Conservation (phyloP, 306 rosid species). For the Delonix regia region DNA sequence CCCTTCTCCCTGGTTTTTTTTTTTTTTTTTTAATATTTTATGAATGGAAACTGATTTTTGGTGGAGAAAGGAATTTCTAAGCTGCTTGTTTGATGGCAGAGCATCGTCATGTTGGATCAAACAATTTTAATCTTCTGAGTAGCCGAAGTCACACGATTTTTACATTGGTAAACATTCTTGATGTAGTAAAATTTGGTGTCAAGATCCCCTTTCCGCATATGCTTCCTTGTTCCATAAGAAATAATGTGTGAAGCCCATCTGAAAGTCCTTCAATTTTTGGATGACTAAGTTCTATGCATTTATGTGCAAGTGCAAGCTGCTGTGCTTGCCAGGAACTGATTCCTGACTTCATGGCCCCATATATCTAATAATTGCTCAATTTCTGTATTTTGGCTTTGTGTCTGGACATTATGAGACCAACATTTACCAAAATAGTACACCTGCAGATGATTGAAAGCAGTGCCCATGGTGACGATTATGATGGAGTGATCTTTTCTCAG, state of each 20-base stretch:
- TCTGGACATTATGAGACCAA: background rate
- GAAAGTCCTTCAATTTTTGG: slow-evolving; percentile 31
- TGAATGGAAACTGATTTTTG: slow-evolving; percentile 20
- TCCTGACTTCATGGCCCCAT: background rate
- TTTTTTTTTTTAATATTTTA: slow-evolving; percentile 47
- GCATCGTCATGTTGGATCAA: slow-evolving; percentile 99
- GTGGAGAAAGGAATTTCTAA: slow-evolving; percentile 13
- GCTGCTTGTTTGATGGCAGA: slow-evolving; percentile 57
- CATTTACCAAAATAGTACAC: slow-evolving; percentile 27
- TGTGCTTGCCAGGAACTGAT: background rate
- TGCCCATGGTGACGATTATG: slow-evolving; percentile 91
- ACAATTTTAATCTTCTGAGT: slow-evolving; percentile 94
- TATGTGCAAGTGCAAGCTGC: slow-evolving; percentile 16
- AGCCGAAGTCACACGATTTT: slow-evolving; percentile 99
- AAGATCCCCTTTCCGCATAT: slow-evolving; percentile 8
- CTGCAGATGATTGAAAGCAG: slow-evolving; percentile 99
- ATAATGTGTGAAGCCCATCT: slow-evolving; percentile 14
- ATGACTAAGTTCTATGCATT: slow-evolving; percentile 27
- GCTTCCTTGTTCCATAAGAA: slow-evolving; percentile 14
- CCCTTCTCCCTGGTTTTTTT: background rate
- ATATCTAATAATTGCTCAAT: slow-evolving; percentile 1
- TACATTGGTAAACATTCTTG: slow-evolving; percentile 75
- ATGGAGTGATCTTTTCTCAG: slow-evolving; percentile 98
- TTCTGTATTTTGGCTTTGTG: background rate
- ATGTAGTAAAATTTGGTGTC: slow-evolving; percentile 15